Evolutionary conservation across 805 yeast species (phyloP), one percentile per base, ranked within the genome.

Genomic region (Scheffersomyces stipitis): DNA sequence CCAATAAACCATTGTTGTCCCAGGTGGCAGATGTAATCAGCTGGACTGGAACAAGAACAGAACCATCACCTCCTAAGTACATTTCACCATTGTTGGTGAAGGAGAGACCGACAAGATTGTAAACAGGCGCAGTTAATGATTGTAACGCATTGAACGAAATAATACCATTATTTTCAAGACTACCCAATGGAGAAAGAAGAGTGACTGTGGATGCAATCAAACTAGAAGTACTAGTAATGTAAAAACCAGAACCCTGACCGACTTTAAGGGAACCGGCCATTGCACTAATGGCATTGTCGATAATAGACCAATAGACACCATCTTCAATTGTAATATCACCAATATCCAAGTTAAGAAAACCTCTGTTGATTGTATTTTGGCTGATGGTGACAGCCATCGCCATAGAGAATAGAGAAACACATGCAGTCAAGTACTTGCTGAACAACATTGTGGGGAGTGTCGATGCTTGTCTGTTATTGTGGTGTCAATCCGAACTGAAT

Each of bases 301-400:
- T 29, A 28, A 51, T 45, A 6, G 52, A 47, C 48, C 46, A 51
- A 24, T 41, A 49, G 15, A 33, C 52, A 30, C 41, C 43, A 3
- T 41, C 20, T 16, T 31, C 38, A 17, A 45, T 38, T 7, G 37
- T 35, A 12, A 37, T 27, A 26, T 34, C 43, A 16, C 43, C 45
- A 20, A 36, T 3, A 5, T 12, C 10, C 7, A 36, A 18, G 16
- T 17, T 27, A 16, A 29, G n/a, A n/a, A n/a, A n/a, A n/a, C n/a
- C n/a, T n/a, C n/a, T n/a, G n/a, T n/a, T n/a, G n/a, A n/a, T n/a
- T n/a, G n/a, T n/a, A n/a, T n/a, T n/a, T n/a, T n/a, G n/a, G n/a
- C n/a, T n/a, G n/a, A n/a, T n/a, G n/a, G n/a, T n/a, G n/a, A 31
- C 37, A 9, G n/a, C n/a, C n/a, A n/a, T n/a, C n/a, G n/a, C n/a